A percentile compares a stretch with the other conserved stretches of the same genome.
Conservation (phyloP, 2,329 filamentous ascomycete species). For the Fusarium annulatum region DNA sequence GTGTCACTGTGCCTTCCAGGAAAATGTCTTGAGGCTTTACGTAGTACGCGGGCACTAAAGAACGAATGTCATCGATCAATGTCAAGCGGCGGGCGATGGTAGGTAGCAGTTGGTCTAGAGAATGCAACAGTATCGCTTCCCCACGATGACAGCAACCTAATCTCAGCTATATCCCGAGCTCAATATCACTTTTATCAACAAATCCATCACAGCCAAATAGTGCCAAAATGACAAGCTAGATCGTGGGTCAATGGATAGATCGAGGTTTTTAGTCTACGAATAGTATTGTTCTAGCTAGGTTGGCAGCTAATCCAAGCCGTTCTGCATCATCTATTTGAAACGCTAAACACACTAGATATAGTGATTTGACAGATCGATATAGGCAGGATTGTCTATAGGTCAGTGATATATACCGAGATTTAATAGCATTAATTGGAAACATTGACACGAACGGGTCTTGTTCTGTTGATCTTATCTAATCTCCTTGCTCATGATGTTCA, state of each 20-base stretch:
- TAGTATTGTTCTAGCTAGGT: not conserved
- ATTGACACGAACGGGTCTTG: not conserved
- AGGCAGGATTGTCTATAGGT: conserved; percentile 1
- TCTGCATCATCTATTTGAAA: conserved; percentile 12
- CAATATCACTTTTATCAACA: conserved; percentile 12
- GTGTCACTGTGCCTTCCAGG: not conserved
- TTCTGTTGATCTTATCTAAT: not conserved
- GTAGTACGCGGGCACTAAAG: not conserved
- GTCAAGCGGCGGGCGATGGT: not conserved
- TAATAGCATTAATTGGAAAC: not conserved
- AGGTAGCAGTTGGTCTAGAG: conserved; percentile 12
- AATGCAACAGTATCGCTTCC: conserved; percentile 29
- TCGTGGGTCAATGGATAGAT: conserved; percentile 7
- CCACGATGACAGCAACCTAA: conserved; percentile 27
- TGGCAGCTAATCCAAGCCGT: not conserved
- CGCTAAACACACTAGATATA: not conserved
- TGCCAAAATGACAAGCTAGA: not conserved
- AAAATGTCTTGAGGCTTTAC: not conserved
- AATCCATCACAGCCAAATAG: not conserved
- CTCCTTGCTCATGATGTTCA: not conserved
- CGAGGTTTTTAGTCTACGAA: conserved; percentile 1
- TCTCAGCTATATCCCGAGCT: conserved; percentile 18
- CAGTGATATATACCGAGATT: not conserved
- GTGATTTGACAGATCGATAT: conserved; percentile 12
- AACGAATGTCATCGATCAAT: not conserved